phyloP scores from a whole-genome alignment of 805 yeast genomes.

The Hanseniaspora mollemarum region DNA sequence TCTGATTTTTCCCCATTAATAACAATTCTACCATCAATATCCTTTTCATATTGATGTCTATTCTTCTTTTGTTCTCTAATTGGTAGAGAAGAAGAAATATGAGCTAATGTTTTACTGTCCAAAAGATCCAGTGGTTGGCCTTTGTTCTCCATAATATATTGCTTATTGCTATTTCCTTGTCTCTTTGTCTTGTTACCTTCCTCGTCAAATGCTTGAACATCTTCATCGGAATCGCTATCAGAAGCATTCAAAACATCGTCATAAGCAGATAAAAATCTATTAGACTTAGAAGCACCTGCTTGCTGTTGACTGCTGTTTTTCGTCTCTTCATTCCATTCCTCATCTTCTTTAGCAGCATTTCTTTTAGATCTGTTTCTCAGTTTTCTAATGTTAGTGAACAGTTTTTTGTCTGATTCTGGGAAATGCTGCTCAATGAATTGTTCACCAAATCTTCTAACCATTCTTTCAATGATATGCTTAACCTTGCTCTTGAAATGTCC shows the following conservation, averaged over 20 bases:
- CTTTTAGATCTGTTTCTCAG: constrained; percentile 73
- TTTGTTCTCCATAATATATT: constrained; percentile 61
- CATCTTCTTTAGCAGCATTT: constrained; percentile 42
- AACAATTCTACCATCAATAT: constrained; percentile 29
- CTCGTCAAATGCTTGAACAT: constrained; percentile 34
- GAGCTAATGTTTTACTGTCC: constrained; percentile 73
- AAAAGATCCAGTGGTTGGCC: constrained; percentile 82
- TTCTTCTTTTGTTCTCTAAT: constrained; percentile 37
- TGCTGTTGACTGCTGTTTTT: constrained; percentile 17
- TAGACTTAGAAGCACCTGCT: constrained; percentile 27
- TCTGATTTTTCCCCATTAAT: constrained; percentile 28
- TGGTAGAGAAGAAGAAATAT: constrained; percentile 81
- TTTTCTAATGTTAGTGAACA: constrained; percentile 76
- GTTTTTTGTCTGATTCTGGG: constrained; percentile 81
- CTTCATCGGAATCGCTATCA: constrained; percentile 47
- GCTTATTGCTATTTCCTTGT: constrained; percentile 32
- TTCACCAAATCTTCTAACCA: constrained; percentile 81
- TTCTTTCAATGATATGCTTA: constrained; percentile 82
- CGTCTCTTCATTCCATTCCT: constrained; percentile 23
- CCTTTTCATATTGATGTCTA: constrained; percentile 28
- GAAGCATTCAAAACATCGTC: constrained; percentile 84
- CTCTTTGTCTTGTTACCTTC: constrained; percentile 25
- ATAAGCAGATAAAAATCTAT: constrained; percentile 69
- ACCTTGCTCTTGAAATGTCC: constrained; percentile 90
- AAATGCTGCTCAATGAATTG: constrained; percentile 71